phyloP scores from a whole-genome alignment of 805 yeast species.

The Wickerhamiella alocasiicola region DNA sequence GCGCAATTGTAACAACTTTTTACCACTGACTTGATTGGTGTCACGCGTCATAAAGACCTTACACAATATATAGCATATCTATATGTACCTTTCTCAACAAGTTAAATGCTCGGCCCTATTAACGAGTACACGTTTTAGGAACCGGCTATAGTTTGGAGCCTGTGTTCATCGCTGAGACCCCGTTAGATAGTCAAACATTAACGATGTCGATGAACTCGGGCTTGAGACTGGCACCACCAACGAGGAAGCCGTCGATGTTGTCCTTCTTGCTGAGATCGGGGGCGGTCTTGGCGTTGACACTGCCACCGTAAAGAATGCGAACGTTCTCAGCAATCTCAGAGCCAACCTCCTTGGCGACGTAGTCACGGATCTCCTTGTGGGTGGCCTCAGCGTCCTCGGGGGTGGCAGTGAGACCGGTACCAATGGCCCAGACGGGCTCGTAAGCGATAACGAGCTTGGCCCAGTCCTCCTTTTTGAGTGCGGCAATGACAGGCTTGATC shows the following conservation, averaged over 20 bases:
- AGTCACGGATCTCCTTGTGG: conserved; percentile 78
- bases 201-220: conserved; percentile 94
- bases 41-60: no score
- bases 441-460: conserved; percentile 85
- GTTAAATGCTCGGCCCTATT: no score
- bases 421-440: conserved; percentile 99
- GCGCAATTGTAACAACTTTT: no score
- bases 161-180: no score
- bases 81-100: no score
- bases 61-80: no score
- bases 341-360: conserved; percentile 67
- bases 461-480: conserved; percentile 67
- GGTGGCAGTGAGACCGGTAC: conserved; percentile 98
- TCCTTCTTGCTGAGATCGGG: conserved; percentile 77
- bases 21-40: no score
- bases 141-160: no score
- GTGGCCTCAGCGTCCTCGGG: conserved; percentile 96
- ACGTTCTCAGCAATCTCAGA: conserved; percentile 58
- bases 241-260: conserved; percentile 97
- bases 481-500: conserved; percentile 73
- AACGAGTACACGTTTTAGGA: no score
- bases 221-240: conserved; percentile 98
- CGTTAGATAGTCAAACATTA: conserved; percentile 60
- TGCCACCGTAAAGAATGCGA: conserved; percentile 97
- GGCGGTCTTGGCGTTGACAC: conserved; percentile 92